Percentiles rank a stretch among this genome's conserved stretches.
These are phyloP conservation scores for Botrytis galanthina DNA, from an alignment of 2,329 filamentous ascomycete genomes.

Conservation along the genomic window DNA sequence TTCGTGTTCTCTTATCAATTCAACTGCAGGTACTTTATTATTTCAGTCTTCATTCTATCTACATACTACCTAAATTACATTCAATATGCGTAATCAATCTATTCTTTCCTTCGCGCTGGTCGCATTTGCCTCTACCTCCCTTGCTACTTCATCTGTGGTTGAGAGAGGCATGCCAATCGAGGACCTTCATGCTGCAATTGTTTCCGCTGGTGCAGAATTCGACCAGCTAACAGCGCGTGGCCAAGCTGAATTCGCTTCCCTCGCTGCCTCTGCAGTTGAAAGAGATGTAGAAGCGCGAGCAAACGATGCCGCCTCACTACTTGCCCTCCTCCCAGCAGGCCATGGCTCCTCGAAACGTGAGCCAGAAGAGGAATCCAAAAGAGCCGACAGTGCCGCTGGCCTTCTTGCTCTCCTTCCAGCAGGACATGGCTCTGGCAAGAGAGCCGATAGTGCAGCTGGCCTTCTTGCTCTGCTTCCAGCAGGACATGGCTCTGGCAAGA, in stretches of 20 bases:
- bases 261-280: not conserved
- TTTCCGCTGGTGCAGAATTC: constrained; percentile 5
- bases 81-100: constrained; percentile 18
- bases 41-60: not conserved
- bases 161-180: constrained; percentile 10
- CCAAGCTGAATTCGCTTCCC: constrained; percentile 2
- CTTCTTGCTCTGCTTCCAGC: constrained; percentile 2
- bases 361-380: not conserved
- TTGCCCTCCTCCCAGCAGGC: not conserved
- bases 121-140: constrained; percentile 15
- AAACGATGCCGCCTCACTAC: not conserved
- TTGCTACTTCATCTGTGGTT: constrained; percentile 1
- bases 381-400: not conserved
- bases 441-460: not conserved
- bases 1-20: not conserved
- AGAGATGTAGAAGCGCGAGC: not conserved
- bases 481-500: not conserved
- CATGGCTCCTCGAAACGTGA: constrained; percentile 3
- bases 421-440: not conserved
- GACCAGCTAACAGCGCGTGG: constrained; percentile 7
- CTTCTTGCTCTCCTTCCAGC: constrained; percentile 1
- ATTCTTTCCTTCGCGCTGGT: constrained; percentile 19
- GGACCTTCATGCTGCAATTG: constrained; percentile 12
- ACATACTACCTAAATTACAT: not conserved
- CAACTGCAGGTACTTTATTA: not conserved